Evolutionary conservation across 306 rosid species (phyloP).

Genomic region (Inga leiocalycina): DNA sequence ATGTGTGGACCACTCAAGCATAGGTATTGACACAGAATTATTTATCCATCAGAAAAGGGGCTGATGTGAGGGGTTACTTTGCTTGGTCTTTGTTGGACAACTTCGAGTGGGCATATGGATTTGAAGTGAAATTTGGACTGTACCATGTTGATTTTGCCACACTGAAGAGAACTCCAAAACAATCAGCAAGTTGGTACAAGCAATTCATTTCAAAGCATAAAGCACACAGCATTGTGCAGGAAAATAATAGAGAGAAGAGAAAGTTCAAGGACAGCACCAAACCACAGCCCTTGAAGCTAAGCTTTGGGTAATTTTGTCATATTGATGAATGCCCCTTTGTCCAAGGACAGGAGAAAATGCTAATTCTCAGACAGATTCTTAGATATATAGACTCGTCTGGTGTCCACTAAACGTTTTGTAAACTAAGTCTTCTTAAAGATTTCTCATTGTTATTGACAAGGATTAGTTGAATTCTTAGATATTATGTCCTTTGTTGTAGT

Average conservation of each 20-base stretch:
- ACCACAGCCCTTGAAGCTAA: constrained; percentile 22
- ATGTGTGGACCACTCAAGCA: neutral
- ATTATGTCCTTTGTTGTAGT: neutral
- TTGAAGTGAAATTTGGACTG: constrained; percentile 50
- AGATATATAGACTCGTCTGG: neutral
- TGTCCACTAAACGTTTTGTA: too few relatives aligned
- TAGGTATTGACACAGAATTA: neutral
- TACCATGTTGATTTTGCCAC: constrained; percentile 49
- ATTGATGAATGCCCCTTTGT: neutral
- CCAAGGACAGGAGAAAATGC: neutral
- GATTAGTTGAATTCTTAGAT: neutral
- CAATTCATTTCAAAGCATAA: constrained; percentile 44
- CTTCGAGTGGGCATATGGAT: constrained; percentile 60
- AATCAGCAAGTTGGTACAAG: constrained; percentile 67
- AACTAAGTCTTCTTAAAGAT: neutral
- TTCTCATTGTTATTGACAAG: neutral
- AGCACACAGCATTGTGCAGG: neutral
- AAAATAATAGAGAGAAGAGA: constrained; percentile 13
- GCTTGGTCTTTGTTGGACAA: constrained; percentile 74
- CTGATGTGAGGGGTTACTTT: constrained; percentile 70
- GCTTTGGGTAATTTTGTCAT: neutral
- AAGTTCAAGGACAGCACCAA: neutral
- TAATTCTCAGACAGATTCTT: neutral
- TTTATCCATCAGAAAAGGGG: constrained; percentile 48
- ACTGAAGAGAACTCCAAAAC: constrained; percentile 52